A percentile compares a stretch with the other conserved stretches of the same genome.
These are phyloP conservation scores for Coleophoma eucalyptorum DNA, from an alignment of 2,329 filamentous ascomycete genomes.

Conservation along the genomic window DNA sequence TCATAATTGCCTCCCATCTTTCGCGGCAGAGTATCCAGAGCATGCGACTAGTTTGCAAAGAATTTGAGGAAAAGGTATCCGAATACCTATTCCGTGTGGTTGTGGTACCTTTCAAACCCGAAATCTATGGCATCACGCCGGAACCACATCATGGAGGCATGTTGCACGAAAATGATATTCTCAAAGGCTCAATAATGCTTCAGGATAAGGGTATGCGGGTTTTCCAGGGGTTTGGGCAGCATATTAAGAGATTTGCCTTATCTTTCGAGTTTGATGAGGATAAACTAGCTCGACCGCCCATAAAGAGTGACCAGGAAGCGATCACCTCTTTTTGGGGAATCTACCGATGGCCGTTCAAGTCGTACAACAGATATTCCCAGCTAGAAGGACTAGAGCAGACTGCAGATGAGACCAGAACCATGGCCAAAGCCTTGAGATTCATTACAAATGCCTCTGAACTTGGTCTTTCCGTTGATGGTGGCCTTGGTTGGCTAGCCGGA, in stretches of 20 bases:
- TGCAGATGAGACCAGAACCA: slow-evolving; percentile 58
- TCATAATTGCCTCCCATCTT: slow-evolving; percentile 50
- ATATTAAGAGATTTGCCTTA: slow-evolving; percentile 62
- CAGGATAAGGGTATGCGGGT: slow-evolving; percentile 51
- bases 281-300: slow-evolving; percentile 43
- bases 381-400: slow-evolving; percentile 58
- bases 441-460: slow-evolving; percentile 55
- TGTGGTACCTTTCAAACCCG: slow-evolving; percentile 61
- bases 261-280: slow-evolving; percentile 63
- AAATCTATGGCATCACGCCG: slow-evolving; percentile 54
- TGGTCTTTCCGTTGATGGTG: slow-evolving; percentile 64
- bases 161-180: background rate
- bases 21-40: slow-evolving; percentile 54
- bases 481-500: slow-evolving; percentile 63
- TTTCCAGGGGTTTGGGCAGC: slow-evolving; percentile 55
- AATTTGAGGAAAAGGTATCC: slow-evolving; percentile 56
- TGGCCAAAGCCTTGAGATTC: slow-evolving; percentile 56
- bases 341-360: slow-evolving; percentile 59
- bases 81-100: slow-evolving; percentile 56
- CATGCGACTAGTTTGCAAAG: slow-evolving; percentile 57
- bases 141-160: slow-evolving; percentile 12
- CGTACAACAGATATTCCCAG: slow-evolving; percentile 55
- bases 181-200: slow-evolving; percentile 21
- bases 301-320: slow-evolving; percentile 51
- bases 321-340: slow-evolving; percentile 58